These are phyloP conservation scores for Canavalia ensiformis DNA, from an alignment of 306 rosid species.

Conservation along the genomic window DNA sequence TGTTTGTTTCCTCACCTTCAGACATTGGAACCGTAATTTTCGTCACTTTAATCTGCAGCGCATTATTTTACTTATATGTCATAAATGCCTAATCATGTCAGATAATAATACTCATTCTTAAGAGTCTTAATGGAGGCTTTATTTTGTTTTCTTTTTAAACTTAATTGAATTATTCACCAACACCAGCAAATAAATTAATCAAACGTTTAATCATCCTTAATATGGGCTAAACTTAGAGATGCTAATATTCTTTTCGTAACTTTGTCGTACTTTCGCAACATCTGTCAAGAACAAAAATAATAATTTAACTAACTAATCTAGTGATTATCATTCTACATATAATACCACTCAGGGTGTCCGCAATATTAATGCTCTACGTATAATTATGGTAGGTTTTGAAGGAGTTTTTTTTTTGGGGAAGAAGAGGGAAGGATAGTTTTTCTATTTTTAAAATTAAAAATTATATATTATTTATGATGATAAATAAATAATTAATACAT, in stretches of 20 bases:
- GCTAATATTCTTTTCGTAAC: background rate
- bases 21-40: constrained; percentile 23
- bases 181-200: background rate
- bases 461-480: too few relatives aligned
- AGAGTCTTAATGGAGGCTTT: background rate
- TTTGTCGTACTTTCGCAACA: constrained; percentile 1
- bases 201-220: constrained; percentile 16
- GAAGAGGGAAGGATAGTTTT: too few relatives aligned
- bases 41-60: constrained; percentile 12
- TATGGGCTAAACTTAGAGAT: background rate
- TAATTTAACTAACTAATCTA: background rate
- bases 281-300: background rate
- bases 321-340: background rate
- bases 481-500: too few relatives aligned
- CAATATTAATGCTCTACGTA: too few relatives aligned
- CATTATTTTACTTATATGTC: constrained; percentile 18
- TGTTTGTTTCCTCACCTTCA: background rate
- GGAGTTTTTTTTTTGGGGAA: too few relatives aligned
- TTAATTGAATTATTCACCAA: constrained; percentile 14
- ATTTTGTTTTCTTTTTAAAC: background rate
- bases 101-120: background rate
- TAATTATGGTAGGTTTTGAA: too few relatives aligned
- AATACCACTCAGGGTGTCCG: background rate
- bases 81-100: background rate
- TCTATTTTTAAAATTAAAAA: too few relatives aligned